These are phyloP conservation scores for Senna tora DNA, from an alignment of 306 rosid genomes.

Conservation along the genomic window DNA sequence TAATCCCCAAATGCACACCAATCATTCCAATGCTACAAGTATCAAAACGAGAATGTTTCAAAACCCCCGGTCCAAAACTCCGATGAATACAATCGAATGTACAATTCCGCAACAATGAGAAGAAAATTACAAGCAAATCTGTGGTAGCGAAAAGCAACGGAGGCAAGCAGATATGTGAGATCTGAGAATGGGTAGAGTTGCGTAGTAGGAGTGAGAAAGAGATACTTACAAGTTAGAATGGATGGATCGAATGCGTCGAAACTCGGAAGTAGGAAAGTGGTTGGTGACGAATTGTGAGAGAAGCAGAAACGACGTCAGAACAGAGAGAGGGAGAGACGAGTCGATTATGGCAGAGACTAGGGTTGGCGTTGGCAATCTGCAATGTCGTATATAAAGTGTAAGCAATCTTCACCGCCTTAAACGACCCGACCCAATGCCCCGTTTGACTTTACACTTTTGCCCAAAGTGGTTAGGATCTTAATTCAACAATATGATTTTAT, in stretches of 20 bases:
- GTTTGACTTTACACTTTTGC: too few species aligned
- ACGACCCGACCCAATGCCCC: neutral
- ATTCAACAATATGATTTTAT: too few species aligned
- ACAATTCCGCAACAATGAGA: neutral
- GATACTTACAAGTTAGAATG: neutral
- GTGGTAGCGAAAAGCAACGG: neutral
- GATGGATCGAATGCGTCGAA: neutral
- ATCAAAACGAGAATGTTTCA: neutral
- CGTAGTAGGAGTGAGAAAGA: neutral
- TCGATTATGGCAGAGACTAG: neutral
- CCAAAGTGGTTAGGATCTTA: too few species aligned
- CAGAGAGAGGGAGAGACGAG: too few species aligned
- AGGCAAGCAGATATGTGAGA: neutral
- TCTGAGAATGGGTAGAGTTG: neutral
- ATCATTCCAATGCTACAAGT: neutral
- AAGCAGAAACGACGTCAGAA: too few species aligned
- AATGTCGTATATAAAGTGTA: too few species aligned
- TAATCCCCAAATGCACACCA: neutral
- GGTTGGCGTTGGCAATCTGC: neutral
- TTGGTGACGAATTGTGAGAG: neutral
- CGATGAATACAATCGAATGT: neutral
- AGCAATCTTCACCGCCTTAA: neutral
- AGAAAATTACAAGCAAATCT: neutral
- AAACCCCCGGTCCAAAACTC: neutral
- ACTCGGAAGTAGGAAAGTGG: neutral